phyloP scores from a whole-genome alignment of 495 filamentous ascomycete species.

The Xylaria palmicola region DNA sequence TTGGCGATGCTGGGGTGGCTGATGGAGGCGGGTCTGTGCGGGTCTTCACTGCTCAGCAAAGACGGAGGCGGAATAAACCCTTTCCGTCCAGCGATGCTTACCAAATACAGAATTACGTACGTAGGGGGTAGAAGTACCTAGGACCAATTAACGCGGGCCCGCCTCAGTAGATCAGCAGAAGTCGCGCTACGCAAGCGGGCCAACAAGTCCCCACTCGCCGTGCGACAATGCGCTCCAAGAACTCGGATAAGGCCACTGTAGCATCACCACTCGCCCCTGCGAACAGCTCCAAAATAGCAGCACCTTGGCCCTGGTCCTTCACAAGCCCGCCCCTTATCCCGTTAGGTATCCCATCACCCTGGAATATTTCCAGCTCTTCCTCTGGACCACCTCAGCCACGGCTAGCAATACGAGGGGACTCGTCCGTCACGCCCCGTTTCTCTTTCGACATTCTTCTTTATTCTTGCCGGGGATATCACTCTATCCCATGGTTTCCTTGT shows the following conservation, averaged over 20 bases:
- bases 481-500: conserved; percentile 38
- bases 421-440: conserved; percentile 42
- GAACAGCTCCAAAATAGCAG: conserved; percentile 11
- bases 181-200: no score
- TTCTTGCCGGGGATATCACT: conserved; percentile 14
- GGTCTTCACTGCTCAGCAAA: no score
- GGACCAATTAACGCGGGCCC: background rate
- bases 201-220: background rate
- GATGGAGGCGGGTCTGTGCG: background rate
- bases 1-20: background rate
- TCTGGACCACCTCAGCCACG: conserved; percentile 2
- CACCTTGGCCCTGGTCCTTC: conserved; percentile 8
- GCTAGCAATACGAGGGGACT: conserved; percentile 7
- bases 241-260: conserved; percentile 38
- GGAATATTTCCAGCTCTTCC: background rate
- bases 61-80: conserved; percentile 16
- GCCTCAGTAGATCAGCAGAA: no score
- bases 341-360: background rate
- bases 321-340: conserved; percentile 13
- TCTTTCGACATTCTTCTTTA: conserved; percentile 32
- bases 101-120: no score
- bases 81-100: no score
- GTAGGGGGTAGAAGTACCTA: no score
- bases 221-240: conserved; percentile 19
- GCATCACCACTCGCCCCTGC: conserved; percentile 16